Evolutionary conservation across 1,284 basidiomycete species (phyloP).

Genomic region (Butyriboletus pseudospeciosus): DNA sequence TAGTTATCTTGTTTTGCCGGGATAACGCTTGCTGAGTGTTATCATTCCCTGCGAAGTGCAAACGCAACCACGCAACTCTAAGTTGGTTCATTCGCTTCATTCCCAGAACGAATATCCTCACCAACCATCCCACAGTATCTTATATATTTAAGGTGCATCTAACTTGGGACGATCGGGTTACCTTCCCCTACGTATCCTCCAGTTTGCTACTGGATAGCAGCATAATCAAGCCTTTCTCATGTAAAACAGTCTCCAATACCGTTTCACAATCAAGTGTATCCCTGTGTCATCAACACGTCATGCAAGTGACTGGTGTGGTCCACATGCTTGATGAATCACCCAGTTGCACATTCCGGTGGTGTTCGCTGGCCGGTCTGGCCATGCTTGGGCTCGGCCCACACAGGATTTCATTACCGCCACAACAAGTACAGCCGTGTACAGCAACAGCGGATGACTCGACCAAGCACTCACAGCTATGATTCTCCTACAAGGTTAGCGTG

Average conservation of each 20-base stretch:
- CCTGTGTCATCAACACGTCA: background rate
- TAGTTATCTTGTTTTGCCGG: background rate
- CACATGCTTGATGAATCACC: background rate
- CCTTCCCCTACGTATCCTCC: background rate
- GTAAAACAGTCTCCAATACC: background rate
- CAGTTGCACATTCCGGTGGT: background rate
- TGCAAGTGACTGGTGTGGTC: background rate
- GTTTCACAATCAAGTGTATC: background rate
- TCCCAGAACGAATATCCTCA: background rate
- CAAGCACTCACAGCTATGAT: background rate
- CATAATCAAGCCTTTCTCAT: background rate
- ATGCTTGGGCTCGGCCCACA: background rate
- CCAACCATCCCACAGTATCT: slow-evolving; percentile 5
- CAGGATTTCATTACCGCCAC: slow-evolving; percentile 12
- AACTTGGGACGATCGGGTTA: background rate
- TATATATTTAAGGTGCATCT: background rate
- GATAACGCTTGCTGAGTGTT: background rate
- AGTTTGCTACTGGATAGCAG: background rate
- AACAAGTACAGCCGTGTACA: slow-evolving; percentile 23
- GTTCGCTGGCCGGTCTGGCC: background rate
- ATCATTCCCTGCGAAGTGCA: no score
- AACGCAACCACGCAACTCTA: slow-evolving; percentile 3
- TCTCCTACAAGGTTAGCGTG: background rate
- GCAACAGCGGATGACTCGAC: slow-evolving; percentile 4
- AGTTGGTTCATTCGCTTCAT: background rate